Evolutionary conservation across 768 basidiomycete species (phyloP).

Genomic region (Austroboletus eburneus): DNA sequence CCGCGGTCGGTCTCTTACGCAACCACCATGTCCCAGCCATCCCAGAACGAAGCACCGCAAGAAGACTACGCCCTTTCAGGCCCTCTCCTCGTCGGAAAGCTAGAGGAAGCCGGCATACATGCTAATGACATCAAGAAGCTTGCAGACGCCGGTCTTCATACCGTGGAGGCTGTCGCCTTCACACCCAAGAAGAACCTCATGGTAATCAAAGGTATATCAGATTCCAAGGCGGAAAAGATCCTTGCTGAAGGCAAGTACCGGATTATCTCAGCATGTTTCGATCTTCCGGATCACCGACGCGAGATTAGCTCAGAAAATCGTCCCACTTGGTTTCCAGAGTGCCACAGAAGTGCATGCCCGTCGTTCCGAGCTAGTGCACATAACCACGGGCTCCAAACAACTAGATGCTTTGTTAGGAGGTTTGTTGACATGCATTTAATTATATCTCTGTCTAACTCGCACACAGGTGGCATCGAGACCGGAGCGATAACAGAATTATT

Average conservation of each 20-base stretch:
- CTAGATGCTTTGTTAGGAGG: constrained; percentile 94
- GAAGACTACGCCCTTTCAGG: constrained; percentile 61
- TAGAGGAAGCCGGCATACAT: constrained; percentile 85
- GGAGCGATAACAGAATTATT: constrained; percentile 98
- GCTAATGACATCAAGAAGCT: constrained; percentile 94
- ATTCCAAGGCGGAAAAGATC: constrained; percentile 97
- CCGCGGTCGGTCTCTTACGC: no score
- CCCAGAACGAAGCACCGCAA: constrained; percentile 47
- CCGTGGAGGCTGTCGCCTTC: constrained; percentile 93
- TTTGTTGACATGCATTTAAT: constrained; percentile 24
- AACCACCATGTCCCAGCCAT: constrained; percentile 41
- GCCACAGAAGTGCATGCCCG: constrained; percentile 97
- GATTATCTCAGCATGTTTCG: not conserved
- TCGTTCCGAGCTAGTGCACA: constrained; percentile 90
- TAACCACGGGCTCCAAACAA: constrained; percentile 95
- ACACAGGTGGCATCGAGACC: constrained; percentile 89
- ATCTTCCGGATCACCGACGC: constrained; percentile 7
- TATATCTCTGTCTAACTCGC: constrained; percentile 13
- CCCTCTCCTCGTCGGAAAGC: constrained; percentile 80
- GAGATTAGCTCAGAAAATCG: constrained; percentile 80
- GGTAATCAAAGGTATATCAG: constrained; percentile 94
- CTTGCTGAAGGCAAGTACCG: constrained; percentile 70
- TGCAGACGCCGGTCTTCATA: constrained; percentile 84
- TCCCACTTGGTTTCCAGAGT: constrained; percentile 96
- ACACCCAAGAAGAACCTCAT: constrained; percentile 92